These are phyloP conservation scores for Blechomonas ayalai DNA, from an alignment of 208 protist species.

Conservation along the genomic window DNA sequence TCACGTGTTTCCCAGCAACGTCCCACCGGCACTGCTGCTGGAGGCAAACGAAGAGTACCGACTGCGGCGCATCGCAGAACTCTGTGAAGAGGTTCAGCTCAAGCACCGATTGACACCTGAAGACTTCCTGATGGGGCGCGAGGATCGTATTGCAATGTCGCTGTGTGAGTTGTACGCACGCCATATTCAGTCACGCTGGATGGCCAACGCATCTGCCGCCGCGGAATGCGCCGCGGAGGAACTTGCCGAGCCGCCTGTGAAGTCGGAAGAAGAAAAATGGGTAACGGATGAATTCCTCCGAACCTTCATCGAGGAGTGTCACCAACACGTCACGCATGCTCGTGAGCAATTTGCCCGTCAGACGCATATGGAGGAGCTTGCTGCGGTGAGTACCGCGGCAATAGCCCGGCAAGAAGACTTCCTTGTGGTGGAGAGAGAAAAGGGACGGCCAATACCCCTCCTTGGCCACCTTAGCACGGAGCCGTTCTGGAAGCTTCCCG, in stretches of 20 bases:
- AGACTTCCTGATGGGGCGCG: conserved; percentile 52
- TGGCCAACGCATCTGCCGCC: conserved; percentile 2
- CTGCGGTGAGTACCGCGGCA: conserved; percentile 6
- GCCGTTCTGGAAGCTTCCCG: conserved; percentile 40
- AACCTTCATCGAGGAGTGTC: conserved; percentile 3
- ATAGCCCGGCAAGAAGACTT: conserved; percentile 13
- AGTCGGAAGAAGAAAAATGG: no score
- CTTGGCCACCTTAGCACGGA: conserved; percentile 23
- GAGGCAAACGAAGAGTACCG: conserved; percentile 30
- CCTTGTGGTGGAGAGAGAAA: conserved; percentile 30
- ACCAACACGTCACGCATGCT: background rate
- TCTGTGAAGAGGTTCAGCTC: conserved; percentile 27
- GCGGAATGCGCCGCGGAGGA: conserved; percentile 3
- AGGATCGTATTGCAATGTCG: conserved; percentile 61
- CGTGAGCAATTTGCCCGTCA: background rate
- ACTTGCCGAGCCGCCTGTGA: background rate
- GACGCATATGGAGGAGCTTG: conserved; percentile 1
- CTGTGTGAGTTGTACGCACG: conserved; percentile 40
- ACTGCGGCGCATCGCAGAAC: conserved; percentile 36
- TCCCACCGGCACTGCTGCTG: conserved; percentile 7
- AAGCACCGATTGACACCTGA: conserved; percentile 28
- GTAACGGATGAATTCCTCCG: conserved; percentile 6
- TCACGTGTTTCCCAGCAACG: conserved; percentile 39
- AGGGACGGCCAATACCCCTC: conserved; percentile 33
- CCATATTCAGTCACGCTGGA: conserved; percentile 8